Conservation (phyloP, 2,329 filamentous ascomycete genomes). For the Aspergillus aculeatinus region DNA sequence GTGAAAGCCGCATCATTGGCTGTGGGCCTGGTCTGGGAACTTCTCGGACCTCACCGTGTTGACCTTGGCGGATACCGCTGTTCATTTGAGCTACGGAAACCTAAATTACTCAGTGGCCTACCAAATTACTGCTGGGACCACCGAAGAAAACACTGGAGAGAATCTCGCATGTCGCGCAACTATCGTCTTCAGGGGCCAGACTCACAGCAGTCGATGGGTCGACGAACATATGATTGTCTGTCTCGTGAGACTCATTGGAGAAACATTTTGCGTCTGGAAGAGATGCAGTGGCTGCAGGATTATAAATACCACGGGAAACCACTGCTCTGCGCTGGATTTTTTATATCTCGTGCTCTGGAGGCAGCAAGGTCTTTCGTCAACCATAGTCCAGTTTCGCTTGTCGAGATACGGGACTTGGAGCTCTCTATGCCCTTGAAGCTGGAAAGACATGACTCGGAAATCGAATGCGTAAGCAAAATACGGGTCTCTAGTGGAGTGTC, state of each 20-base stretch:
- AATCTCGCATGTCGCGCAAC: neutral
- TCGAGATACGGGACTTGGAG: neutral
- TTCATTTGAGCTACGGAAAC: no score
- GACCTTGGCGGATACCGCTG: no score
- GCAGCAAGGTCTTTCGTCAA: no score
- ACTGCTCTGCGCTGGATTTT: no score
- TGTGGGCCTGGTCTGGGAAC: no score
- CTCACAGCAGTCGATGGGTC: neutral
- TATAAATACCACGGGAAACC: neutral
- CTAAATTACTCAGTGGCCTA: neutral
- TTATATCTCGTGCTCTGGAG: no score
- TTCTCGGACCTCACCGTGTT: no score
- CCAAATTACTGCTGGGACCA: neutral
- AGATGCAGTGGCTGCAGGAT: neutral
- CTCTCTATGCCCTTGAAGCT: neutral
- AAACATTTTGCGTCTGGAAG: neutral
- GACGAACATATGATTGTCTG: neutral
- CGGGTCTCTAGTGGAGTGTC: neutral
- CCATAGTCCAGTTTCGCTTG: neutral
- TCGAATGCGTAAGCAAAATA: neutral
- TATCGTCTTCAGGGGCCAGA: neutral
- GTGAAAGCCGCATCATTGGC: no score
- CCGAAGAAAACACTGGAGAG: neutral
- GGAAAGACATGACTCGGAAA: neutral
- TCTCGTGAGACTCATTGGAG: neutral